Conservation (phyloP, 2,329 filamentous ascomycete species). For the Penicillium sp. region DNA sequence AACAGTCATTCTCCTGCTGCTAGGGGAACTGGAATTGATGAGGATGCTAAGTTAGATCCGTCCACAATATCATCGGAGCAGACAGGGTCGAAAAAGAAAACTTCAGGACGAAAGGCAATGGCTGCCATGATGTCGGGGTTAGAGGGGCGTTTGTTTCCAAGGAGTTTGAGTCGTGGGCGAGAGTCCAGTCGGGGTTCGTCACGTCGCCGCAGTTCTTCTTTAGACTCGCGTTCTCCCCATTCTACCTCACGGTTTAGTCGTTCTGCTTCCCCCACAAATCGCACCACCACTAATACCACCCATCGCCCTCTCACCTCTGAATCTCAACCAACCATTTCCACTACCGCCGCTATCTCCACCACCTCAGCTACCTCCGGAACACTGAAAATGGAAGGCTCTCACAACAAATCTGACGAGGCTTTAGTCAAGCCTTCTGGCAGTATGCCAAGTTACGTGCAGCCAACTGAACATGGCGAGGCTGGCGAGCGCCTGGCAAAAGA, state of each 20-base stretch:
- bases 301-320: neutral
- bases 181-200: slow-evolving; percentile 46
- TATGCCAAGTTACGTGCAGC: slow-evolving; percentile 66
- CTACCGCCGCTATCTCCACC: slow-evolving; percentile 43
- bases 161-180: slow-evolving; percentile 42
- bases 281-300: slow-evolving; percentile 25
- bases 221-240: slow-evolving; percentile 41
- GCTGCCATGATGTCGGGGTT: slow-evolving; percentile 50
- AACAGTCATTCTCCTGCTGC: slow-evolving; percentile 24
- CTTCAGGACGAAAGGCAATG: slow-evolving; percentile 48
- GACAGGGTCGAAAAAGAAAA: slow-evolving; percentile 17
- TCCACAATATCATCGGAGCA: slow-evolving; percentile 16
- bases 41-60: slow-evolving; percentile 18
- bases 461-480: slow-evolving; percentile 34
- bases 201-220: slow-evolving; percentile 41
- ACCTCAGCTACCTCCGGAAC: slow-evolving; percentile 55
- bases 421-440: slow-evolving; percentile 66
- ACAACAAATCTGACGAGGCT: slow-evolving; percentile 72
- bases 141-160: slow-evolving; percentile 41
- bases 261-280: slow-evolving; percentile 46
- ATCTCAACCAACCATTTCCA: slow-evolving; percentile 1
- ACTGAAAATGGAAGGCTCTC: slow-evolving; percentile 70
- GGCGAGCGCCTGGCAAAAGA: slow-evolving; percentile 69
- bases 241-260: slow-evolving; percentile 30
- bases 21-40: slow-evolving; percentile 9